Percentiles rank a stretch among this genome's conserved stretches.
Evolutionary conservation across 768 basidiomycete species (phyloP).

Genomic region (Hortiboletus campestris): DNA sequence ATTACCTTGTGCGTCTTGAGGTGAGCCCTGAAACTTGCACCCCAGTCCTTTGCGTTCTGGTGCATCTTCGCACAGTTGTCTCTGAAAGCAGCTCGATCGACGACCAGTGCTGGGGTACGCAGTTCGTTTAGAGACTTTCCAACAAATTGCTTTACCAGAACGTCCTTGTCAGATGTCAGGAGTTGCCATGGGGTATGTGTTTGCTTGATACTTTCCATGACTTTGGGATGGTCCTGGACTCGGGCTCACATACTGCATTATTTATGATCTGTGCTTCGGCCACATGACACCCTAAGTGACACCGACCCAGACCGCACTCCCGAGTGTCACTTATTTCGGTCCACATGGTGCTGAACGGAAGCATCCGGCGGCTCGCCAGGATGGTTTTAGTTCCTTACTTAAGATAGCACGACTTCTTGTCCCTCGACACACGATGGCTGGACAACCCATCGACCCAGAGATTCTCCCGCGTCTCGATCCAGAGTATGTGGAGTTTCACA

Average conservation of each 20-base stretch:
- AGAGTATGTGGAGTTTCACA: conserved; percentile 66
- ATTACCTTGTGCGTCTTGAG: conserved; percentile 81
- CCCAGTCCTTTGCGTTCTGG: conserved; percentile 59
- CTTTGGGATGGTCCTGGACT: background rate
- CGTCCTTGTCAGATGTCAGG: conserved; percentile 44
- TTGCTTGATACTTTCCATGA: conserved; percentile 35
- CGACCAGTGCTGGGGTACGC: conserved; percentile 75
- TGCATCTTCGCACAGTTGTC: conserved; percentile 77
- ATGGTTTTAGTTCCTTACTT: conserved; percentile 2
- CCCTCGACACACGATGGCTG: conserved; percentile 15
- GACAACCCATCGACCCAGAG: conserved; percentile 60
- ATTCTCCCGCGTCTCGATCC: conserved; percentile 58
- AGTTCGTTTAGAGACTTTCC: conserved; percentile 55
- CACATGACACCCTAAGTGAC: background rate
- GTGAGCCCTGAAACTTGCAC: conserved; percentile 75
- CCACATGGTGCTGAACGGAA: background rate
- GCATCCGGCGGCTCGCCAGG: background rate
- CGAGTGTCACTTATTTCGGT: conserved; percentile 5
- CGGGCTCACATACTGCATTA: background rate
- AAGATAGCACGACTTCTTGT: conserved; percentile 3
- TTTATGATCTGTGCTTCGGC: conserved; percentile 1
- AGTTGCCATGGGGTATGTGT: conserved; percentile 47
- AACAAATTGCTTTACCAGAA: conserved; percentile 52
- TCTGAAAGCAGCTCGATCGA: conserved; percentile 71
- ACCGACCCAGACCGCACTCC: conserved; percentile 3